Evolutionary conservation across 768 basidiomycete species (phyloP).

Genomic region (Lentinula boryana): DNA sequence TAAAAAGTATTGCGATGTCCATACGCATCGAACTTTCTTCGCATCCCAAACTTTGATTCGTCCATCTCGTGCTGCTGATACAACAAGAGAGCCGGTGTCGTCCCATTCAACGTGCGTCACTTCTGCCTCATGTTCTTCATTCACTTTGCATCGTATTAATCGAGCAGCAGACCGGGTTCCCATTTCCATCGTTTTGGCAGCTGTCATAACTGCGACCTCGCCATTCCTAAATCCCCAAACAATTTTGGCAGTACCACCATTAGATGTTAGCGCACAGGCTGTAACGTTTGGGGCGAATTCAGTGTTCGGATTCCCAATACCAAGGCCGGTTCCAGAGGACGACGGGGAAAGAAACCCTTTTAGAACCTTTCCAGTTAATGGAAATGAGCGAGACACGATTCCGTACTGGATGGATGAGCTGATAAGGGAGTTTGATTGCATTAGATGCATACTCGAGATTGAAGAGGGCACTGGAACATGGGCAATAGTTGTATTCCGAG

Average conservation of each 20-base stretch:
- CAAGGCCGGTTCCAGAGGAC: slow-evolving; percentile 49
- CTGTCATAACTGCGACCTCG: slow-evolving; percentile 56
- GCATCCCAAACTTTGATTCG: slow-evolving; percentile 71
- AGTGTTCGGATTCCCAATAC: slow-evolving; percentile 68
- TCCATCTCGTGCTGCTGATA: slow-evolving; percentile 60
- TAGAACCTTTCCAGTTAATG: slow-evolving; percentile 62
- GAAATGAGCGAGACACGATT: slow-evolving; percentile 66
- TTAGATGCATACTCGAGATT: slow-evolving; percentile 54
- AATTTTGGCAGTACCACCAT: slow-evolving; percentile 60
- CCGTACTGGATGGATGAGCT: slow-evolving; percentile 63
- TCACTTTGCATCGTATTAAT: slow-evolving; percentile 40
- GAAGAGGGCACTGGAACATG: slow-evolving; percentile 59
- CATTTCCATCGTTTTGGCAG: slow-evolving; percentile 52
- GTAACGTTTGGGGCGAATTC: slow-evolving; percentile 70
- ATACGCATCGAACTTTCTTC: slow-evolving; percentile 47
- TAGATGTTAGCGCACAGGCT: slow-evolving; percentile 49
- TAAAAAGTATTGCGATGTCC: slow-evolving; percentile 47
- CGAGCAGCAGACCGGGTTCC: slow-evolving; percentile 36
- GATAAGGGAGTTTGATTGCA: slow-evolving; percentile 51
- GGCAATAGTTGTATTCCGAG: slow-evolving; percentile 51
- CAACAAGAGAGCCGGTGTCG: slow-evolving; percentile 24
- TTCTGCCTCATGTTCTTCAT: slow-evolving; percentile 57
- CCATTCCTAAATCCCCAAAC: slow-evolving; percentile 73
- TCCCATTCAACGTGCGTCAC: slow-evolving; percentile 56
- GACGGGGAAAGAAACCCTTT: slow-evolving; percentile 66